phyloP scores from a whole-genome alignment of 1,139 yeast species.

The Suhomyces coccinellae region DNA sequence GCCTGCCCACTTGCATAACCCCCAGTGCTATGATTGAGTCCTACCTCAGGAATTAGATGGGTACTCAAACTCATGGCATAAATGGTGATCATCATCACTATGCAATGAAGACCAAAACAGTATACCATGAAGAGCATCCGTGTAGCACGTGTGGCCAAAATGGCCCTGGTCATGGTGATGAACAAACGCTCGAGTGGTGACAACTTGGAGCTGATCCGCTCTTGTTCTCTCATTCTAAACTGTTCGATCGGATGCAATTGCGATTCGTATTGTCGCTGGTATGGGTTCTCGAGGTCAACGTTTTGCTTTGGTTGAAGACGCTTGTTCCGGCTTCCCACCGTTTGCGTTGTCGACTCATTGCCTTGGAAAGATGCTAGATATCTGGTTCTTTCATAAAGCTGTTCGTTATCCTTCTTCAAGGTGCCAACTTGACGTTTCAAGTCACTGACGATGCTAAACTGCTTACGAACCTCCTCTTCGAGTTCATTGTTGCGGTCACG shows the following conservation, averaged over 20 bases:
- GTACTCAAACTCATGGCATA: slow-evolving; percentile 55
- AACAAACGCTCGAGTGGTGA: slow-evolving; percentile 81
- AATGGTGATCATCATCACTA: slow-evolving; percentile 67
- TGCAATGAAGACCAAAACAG: slow-evolving; percentile 70
- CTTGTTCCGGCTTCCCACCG: slow-evolving; percentile 18
- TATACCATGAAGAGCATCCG: slow-evolving; percentile 73
- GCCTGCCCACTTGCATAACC: slow-evolving; percentile 30
- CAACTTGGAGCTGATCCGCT: slow-evolving; percentile 68
- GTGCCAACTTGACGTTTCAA: slow-evolving; percentile 63
- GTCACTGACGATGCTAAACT: slow-evolving; percentile 53
- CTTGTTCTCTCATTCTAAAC: slow-evolving; percentile 76
- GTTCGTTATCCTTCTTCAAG: slow-evolving; percentile 72
- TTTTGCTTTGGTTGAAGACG: slow-evolving; percentile 31
- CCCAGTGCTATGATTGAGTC: slow-evolving; percentile 49
- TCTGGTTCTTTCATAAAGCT: slow-evolving; percentile 77
- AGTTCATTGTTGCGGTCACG: slow-evolving; percentile 76
- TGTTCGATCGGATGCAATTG: slow-evolving; percentile 82
- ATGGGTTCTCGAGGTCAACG: slow-evolving; percentile 58
- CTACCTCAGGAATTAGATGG: slow-evolving; percentile 50
- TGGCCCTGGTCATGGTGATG: slow-evolving; percentile 68
- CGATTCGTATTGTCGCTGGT: slow-evolving; percentile 69
- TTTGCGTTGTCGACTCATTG: slow-evolving; percentile 16
- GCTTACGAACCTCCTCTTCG: slow-evolving; percentile 75
- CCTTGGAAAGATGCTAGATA: slow-evolving; percentile 60
- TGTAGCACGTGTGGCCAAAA: slow-evolving; percentile 71